phyloP scores from a whole-genome alignment of 2,329 filamentous ascomycete genomes.

The Microcyclospora tardicrescens region DNA sequence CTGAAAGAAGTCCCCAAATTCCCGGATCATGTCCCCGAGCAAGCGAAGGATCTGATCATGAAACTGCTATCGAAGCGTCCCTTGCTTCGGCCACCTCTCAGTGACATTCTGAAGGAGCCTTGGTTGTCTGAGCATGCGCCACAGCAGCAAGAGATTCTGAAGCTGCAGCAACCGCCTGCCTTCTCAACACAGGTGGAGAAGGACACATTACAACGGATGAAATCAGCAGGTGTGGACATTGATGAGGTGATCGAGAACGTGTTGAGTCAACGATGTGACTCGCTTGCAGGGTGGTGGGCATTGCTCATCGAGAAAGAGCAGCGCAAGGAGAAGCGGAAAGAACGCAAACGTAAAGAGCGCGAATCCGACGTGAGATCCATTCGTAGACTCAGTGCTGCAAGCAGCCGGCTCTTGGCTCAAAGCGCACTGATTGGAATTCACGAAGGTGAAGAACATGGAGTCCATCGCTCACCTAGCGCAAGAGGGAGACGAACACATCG shows the following conservation, averaged over 20 bases:
- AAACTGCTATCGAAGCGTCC: slow-evolving; percentile 82
- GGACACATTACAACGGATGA: slow-evolving; percentile 83
- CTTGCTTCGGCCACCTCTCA: slow-evolving; percentile 63
- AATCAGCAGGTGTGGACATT: slow-evolving; percentile 82
- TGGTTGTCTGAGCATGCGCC: slow-evolving; percentile 81
- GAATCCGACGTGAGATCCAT: slow-evolving; percentile 70
- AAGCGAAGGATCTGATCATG: slow-evolving; percentile 65
- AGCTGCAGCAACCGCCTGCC: slow-evolving; percentile 63
- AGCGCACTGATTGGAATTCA: slow-evolving; percentile 60
- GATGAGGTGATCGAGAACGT: slow-evolving; percentile 93
- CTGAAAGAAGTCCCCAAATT: slow-evolving; percentile 74
- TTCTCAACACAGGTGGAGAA: slow-evolving; percentile 83
- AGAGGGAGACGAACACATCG: slow-evolving; percentile 68
- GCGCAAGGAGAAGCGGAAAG: slow-evolving; percentile 66
- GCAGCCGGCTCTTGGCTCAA: slow-evolving; percentile 69
- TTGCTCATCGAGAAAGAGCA: slow-evolving; percentile 88
- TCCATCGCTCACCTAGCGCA: slow-evolving; percentile 48
- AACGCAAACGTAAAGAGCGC: slow-evolving; percentile 72
- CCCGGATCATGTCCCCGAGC: slow-evolving; percentile 63
- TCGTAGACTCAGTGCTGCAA: slow-evolving; percentile 75
- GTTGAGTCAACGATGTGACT: slow-evolving; percentile 75
- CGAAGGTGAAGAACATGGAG: slow-evolving; percentile 48
- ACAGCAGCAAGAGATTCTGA: slow-evolving; percentile 78
- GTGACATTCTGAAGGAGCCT: slow-evolving; percentile 75
- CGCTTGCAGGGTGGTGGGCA: slow-evolving; percentile 91